Evolutionary conservation across 768 basidiomycete genomes (phyloP).

Genomic region (Termitomyces sp.): DNA sequence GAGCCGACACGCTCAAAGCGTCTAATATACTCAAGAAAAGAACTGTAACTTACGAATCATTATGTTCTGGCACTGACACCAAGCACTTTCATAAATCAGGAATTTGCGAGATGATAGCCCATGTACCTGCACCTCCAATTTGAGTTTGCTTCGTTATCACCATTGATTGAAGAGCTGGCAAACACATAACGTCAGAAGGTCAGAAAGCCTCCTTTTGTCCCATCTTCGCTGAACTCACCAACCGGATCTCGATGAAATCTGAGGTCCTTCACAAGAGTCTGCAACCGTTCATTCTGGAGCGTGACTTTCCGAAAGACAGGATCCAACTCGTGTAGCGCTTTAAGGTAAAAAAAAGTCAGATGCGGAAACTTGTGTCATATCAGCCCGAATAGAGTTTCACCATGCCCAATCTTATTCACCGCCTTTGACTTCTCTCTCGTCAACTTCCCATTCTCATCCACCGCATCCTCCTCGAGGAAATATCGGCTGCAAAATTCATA

Average conservation of each 20-base stretch:
- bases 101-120: slow-evolving; percentile 7
- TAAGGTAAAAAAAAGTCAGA: neutral
- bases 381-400: slow-evolving; percentile 30
- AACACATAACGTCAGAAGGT: neutral
- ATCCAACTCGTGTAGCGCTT: slow-evolving; percentile 84
- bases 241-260: slow-evolving; percentile 83
- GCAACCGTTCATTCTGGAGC: slow-evolving; percentile 72
- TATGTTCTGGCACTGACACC: slow-evolving; percentile 77
- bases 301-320: slow-evolving; percentile 77
- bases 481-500: slow-evolving; percentile 46
- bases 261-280: slow-evolving; percentile 68
- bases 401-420: slow-evolving; percentile 95
- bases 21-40: neutral
- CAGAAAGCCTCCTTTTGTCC: neutral
- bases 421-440: slow-evolving; percentile 66
- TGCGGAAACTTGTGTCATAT: neutral
- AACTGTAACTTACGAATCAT: slow-evolving; percentile 71
- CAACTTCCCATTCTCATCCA: slow-evolving; percentile 67
- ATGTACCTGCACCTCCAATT: slow-evolving; percentile 85
- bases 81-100: neutral
- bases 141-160: slow-evolving; percentile 92
- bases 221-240: slow-evolving; percentile 37
- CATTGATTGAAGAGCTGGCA: slow-evolving; percentile 85
- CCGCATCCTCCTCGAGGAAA: slow-evolving; percentile 89
- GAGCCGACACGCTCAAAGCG: neutral